Conservation (phyloP, 352 stramenopile species). For the Bremia lactucae region DNA sequence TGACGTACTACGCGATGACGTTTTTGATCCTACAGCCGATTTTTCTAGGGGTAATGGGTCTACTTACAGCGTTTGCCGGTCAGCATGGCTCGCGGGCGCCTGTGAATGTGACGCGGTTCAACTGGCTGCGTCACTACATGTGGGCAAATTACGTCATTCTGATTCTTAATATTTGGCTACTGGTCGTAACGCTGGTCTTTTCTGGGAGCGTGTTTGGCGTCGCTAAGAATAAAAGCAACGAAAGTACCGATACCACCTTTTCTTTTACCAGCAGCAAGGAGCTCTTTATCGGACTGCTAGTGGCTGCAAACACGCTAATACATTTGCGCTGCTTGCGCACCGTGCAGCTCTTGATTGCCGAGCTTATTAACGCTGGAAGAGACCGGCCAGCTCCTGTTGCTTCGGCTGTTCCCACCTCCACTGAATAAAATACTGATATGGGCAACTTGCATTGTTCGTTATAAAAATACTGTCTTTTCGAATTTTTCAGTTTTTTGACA, state of each 20-base stretch:
- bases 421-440: too few species aligned
- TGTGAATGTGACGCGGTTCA: constrained; percentile 45
- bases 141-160: constrained; percentile 69
- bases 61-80: constrained; percentile 54
- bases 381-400: constrained; percentile 9
- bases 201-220: constrained; percentile 13
- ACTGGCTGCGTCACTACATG: constrained; percentile 60
- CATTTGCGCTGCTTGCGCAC: constrained; percentile 43
- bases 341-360: constrained; percentile 17
- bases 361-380: constrained; percentile 20
- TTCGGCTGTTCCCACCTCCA: constrained; percentile 7
- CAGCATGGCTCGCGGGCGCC: constrained; percentile 47
- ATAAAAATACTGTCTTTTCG: background rate
- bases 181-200: constrained; percentile 38
- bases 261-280: constrained; percentile 27
- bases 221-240: constrained; percentile 4
- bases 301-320: constrained; percentile 44
- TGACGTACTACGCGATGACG: constrained; percentile 56
- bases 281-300: constrained; percentile 39
- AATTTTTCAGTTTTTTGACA: too few species aligned
- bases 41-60: constrained; percentile 39
- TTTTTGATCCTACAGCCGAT: constrained; percentile 72
- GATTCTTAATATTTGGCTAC: constrained; percentile 53
- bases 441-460: too few species aligned
- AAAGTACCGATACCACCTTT: constrained; percentile 20